Conservation (phyloP, 2,329 filamentous ascomycete genomes). For the Cryphonectria japonica region DNA sequence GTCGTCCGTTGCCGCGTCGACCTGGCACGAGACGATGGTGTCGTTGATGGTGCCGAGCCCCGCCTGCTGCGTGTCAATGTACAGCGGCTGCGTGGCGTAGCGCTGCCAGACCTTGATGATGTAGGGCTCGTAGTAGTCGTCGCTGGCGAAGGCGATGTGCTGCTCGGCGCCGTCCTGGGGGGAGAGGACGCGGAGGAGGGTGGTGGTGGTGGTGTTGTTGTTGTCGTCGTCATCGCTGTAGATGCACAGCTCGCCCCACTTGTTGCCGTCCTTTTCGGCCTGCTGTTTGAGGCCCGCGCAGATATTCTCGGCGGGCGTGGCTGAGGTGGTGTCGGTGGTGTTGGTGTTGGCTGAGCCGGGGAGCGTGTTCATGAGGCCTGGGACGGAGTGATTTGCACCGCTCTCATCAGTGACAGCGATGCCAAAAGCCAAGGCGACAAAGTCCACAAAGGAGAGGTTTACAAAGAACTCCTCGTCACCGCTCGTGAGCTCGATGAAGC, state of each 20-base stretch:
- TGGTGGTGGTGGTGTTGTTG: neutral
- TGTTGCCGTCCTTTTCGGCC: constrained; percentile 34
- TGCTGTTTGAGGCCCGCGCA: constrained; percentile 45
- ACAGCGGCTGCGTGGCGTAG: constrained; percentile 44
- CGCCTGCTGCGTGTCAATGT: constrained; percentile 47
- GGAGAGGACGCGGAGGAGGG: constrained; percentile 46
- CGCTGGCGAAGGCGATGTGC: constrained; percentile 42
- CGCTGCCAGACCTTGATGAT: constrained; percentile 51
- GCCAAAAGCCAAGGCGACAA: constrained; percentile 54
- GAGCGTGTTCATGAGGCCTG: constrained; percentile 41
- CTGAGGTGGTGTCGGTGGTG: neutral
- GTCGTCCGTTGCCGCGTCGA: constrained; percentile 36
- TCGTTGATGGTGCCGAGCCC: constrained; percentile 29
- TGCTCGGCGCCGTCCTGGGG: constrained; percentile 41
- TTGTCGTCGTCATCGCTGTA: constrained; percentile 30
- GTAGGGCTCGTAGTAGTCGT: constrained; percentile 49
- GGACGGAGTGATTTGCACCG: constrained; percentile 41
- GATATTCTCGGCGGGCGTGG: constrained; percentile 42
- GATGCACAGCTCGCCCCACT: constrained; percentile 52
- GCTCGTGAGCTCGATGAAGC: constrained; percentile 54
- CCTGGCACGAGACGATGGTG: constrained; percentile 47
- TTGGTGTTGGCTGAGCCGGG: neutral
- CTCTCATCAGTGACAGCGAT: constrained; percentile 45
- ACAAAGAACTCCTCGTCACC: constrained; percentile 46
- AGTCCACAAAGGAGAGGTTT: constrained; percentile 57